Conservation (phyloP, 1,284 basidiomycete genomes). For the Rugosomyces carneus region DNA sequence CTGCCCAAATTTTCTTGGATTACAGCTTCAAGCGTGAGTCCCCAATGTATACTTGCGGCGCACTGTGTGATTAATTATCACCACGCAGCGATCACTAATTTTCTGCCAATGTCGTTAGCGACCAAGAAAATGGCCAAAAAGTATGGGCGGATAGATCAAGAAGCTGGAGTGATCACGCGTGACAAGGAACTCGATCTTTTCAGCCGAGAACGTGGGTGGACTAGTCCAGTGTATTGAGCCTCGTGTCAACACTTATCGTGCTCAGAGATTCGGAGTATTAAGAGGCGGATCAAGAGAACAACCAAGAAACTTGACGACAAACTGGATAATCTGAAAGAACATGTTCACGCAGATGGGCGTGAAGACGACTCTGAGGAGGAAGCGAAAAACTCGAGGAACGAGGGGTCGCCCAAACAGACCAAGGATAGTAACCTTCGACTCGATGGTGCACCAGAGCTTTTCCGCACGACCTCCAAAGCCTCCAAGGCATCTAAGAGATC, state of each 20-base stretch:
- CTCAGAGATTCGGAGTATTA: slow-evolving; percentile 25
- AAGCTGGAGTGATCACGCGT: slow-evolving; percentile 16
- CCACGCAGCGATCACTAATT: slow-evolving; percentile 37
- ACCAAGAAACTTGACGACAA: slow-evolving; percentile 27
- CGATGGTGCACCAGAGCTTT: slow-evolving; percentile 5
- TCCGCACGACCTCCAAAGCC: slow-evolving; percentile 12
- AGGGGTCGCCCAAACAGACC: not conserved
- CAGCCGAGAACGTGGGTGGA: slow-evolving; percentile 30
- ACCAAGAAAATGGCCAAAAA: slow-evolving; percentile 42
- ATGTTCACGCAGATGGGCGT: slow-evolving; percentile 14
- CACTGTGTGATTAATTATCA: slow-evolving; percentile 1
- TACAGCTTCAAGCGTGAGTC: slow-evolving; percentile 35
- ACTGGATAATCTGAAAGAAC: slow-evolving; percentile 23
- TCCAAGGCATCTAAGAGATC: slow-evolving; percentile 15
- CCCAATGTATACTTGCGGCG: no score
- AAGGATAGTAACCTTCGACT: slow-evolving; percentile 1
- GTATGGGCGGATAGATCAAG: slow-evolving; percentile 27
- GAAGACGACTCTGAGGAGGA: slow-evolving; percentile 7
- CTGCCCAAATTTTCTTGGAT: slow-evolving; percentile 34
- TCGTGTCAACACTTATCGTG: slow-evolving; percentile 1
- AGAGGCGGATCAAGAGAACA: slow-evolving; percentile 25
- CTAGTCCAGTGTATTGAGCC: slow-evolving; percentile 1
- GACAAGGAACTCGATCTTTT: slow-evolving; percentile 38
- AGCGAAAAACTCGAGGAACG: no score
- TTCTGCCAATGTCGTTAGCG: slow-evolving; percentile 59